A percentile compares a stretch with the other conserved stretches of the same genome.
These are phyloP conservation scores for Monilinia fructigena DNA, from an alignment of 2,329 filamentous ascomycete species.

Conservation along the genomic window DNA sequence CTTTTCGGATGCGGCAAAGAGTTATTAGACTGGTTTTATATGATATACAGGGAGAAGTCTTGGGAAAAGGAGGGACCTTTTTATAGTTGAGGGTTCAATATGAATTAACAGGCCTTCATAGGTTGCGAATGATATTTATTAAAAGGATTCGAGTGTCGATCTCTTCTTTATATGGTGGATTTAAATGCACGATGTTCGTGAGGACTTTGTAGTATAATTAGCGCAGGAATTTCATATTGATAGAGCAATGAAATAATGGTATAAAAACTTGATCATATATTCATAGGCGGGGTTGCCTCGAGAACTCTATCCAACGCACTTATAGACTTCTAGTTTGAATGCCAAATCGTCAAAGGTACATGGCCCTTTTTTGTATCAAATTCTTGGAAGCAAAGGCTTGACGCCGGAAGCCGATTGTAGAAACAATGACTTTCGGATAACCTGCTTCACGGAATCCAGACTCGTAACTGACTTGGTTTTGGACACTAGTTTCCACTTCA, in stretches of 20 bases:
- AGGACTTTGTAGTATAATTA: not conserved
- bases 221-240: not conserved
- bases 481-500: not conserved
- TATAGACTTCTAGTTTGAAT: not conserved
- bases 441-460: not conserved
- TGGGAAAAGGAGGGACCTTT: no score
- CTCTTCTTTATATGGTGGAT: not conserved
- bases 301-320: not conserved
- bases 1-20: not conserved
- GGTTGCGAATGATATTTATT: not conserved
- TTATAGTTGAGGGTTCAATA: not conserved
- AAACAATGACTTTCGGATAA: not conserved
- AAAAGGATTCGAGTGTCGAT: not conserved
- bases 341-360: not conserved
- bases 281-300: not conserved
- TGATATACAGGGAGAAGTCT: not conserved
- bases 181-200: not conserved
- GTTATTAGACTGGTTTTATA: not conserved
- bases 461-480: not conserved
- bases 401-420: no score
- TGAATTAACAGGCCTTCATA: not conserved
- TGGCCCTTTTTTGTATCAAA: not conserved
- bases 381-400: no score
- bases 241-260: not conserved
- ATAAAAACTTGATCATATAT: not conserved